A percentile compares a stretch with the other conserved stretches of the same genome.
Evolutionary conservation across 2,329 filamentous ascomycete genomes (phyloP).

Genomic region (Cladosporium sp.): DNA sequence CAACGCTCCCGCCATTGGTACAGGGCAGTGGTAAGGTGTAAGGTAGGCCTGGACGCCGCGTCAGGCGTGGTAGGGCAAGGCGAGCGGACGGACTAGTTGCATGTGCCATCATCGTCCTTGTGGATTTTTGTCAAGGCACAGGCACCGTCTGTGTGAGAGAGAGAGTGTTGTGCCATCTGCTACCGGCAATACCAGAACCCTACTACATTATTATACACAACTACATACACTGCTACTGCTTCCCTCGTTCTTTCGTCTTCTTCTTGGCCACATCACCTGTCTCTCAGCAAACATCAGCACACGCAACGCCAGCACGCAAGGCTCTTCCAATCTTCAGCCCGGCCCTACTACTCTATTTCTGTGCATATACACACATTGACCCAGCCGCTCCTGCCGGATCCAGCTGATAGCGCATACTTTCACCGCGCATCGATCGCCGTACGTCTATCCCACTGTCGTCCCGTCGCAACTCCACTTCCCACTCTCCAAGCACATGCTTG

Average conservation of each 20-base stretch:
- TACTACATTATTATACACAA: background rate
- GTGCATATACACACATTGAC: background rate
- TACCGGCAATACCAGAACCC: background rate
- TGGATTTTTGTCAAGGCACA: background rate
- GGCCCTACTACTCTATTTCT: background rate
- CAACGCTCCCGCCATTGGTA: background rate
- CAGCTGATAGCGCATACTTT: slow-evolving; percentile 19
- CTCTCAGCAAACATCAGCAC: too few species aligned
- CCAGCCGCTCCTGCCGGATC: slow-evolving; percentile 12
- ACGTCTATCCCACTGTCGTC: too few species aligned
- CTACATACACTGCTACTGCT: background rate
- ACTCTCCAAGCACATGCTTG: background rate
- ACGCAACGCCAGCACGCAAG: background rate
- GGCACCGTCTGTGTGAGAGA: background rate
- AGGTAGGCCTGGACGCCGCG: background rate
- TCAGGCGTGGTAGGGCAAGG: background rate
- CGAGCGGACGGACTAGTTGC: background rate
- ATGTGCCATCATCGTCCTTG: background rate
- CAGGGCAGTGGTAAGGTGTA: background rate
- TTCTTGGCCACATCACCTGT: background rate
- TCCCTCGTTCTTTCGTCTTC: background rate
- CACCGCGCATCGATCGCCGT: slow-evolving; percentile 13
- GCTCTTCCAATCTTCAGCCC: background rate
- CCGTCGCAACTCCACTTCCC: slow-evolving; percentile 13
- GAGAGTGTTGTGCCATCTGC: background rate